Conservation (phyloP, 2,329 filamentous ascomycete genomes). For the Dactylellina haptotyla region DNA sequence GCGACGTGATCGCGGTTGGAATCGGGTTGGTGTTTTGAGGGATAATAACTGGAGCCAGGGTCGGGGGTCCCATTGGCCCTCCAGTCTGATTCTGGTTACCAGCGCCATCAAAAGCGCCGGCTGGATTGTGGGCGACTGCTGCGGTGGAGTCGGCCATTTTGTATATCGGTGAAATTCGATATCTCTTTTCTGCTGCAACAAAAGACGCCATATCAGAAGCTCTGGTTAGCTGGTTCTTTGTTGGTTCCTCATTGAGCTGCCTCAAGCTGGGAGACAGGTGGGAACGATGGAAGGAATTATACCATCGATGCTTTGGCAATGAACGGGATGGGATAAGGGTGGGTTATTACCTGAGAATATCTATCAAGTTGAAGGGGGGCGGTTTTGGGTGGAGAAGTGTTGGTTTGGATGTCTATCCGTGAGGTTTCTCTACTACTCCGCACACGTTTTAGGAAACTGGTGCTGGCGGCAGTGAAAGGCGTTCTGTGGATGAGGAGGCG, state of each 20-base stretch:
- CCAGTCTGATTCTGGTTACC: slow-evolving; percentile 60
- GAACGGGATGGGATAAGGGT: slow-evolving; percentile 35
- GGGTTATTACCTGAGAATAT: slow-evolving; percentile 56
- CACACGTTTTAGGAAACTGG: slow-evolving; percentile 57
- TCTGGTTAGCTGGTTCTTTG: slow-evolving; percentile 11
- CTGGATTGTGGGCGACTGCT: slow-evolving; percentile 70
- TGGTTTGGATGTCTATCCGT: slow-evolving; percentile 53
- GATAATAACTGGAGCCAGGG: slow-evolving; percentile 83
- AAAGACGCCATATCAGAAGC: neutral
- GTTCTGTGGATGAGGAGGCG: slow-evolving; percentile 48
- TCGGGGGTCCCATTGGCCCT: slow-evolving; percentile 86
- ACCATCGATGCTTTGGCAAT: slow-evolving; percentile 5
- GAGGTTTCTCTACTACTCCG: slow-evolving; percentile 52
- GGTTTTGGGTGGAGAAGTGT: slow-evolving; percentile 47
- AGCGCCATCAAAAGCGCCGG: slow-evolving; percentile 76
- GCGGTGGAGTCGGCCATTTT: slow-evolving; percentile 55
- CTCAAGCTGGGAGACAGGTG: neutral
- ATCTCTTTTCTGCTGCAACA: slow-evolving; percentile 53
- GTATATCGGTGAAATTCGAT: slow-evolving; percentile 57
- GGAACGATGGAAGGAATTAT: neutral
- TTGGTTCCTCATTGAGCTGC: slow-evolving; percentile 11
- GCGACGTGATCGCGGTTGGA: slow-evolving; percentile 89
- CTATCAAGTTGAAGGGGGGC: slow-evolving; percentile 33
- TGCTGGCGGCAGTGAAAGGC: slow-evolving; percentile 36
- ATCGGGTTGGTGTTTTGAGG: slow-evolving; percentile 97